Base-by-base conservation (phyloP, 805 yeast genomes). In the Candida piceae region DNA sequence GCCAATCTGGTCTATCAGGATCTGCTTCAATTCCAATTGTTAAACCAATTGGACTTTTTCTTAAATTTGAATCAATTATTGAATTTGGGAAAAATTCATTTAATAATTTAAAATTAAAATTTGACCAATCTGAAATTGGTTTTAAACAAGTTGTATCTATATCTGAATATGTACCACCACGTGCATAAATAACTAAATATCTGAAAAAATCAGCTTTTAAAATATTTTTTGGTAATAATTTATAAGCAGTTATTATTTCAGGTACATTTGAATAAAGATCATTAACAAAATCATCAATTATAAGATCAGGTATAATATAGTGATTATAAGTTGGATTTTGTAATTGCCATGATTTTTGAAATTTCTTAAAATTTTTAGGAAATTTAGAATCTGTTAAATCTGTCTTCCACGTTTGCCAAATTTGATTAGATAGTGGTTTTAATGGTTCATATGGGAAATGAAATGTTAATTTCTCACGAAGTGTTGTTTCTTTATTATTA, bases 401-500 rank as follows among this genome's bases (percentile, higher is more conserved):
- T 32, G 72, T 78, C 61, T 88, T 90, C 96, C 97, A 90, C 1
- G 96, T 80, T 62, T 90, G 97, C 96, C 97, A 90, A 28, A 90
- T 77, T 46, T 75, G 74, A 16, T 80, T 83, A 0, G 96, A 94
- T 40, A 88, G 75, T 21, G 75, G 74, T 22, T 71, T 65, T 4
- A 63, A 41, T 1, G 78, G 65, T 42, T 82, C 81, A 61, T 89
- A 90, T 0, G 96, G 95, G 55, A 76, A 84, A 48, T 81, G 73
- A 54, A 61, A 77, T 15, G 81, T 69, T 43, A 89, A 67, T 54
- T 84, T 86, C 28, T 75, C 78, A 30, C 83, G 57, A 32, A 69
- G 38, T 7, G 62, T 42, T 4, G 57, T 39, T 11, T 39, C 35
- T 2, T 13, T 17, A 5, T 12, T 11, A n/a, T n/a, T n/a, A n/a